Conservation (phyloP, 1,284 basidiomycete species). For the Pseudozyma flocculosa region DNA sequence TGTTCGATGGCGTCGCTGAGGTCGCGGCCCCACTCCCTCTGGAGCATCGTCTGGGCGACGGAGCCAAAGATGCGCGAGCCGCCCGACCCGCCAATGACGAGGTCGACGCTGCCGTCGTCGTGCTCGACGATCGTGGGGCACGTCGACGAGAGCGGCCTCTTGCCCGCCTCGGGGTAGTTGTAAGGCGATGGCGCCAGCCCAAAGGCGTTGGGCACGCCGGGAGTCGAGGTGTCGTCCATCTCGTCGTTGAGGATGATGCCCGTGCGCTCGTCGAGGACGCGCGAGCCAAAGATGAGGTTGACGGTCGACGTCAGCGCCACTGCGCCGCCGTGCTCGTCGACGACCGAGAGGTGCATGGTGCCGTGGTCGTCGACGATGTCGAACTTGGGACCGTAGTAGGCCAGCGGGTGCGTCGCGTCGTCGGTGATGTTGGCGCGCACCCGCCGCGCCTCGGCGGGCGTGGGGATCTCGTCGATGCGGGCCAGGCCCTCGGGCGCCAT, state of each 20-base stretch:
- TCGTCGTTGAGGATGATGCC: conserved; percentile 57
- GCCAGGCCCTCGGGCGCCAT: conserved; percentile 34
- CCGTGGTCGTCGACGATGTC: conserved; percentile 56
- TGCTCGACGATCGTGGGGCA: conserved; percentile 58
- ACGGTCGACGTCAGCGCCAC: conserved; percentile 61
- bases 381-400: conserved; percentile 59
- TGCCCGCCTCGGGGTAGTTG: conserved; percentile 59
- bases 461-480: conserved; percentile 18
- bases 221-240: conserved; percentile 61
- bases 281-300: conserved; percentile 59
- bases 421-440: conserved; percentile 55
- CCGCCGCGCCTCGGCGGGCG: conserved; percentile 40
- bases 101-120: conserved; percentile 51
- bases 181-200: conserved; percentile 53
- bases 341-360: conserved; percentile 59
- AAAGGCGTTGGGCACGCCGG: conserved; percentile 59
- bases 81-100: conserved; percentile 59
- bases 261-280: conserved; percentile 37
- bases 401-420: conserved; percentile 39
- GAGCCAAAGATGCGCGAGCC: conserved; percentile 66
- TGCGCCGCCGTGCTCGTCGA: conserved; percentile 58
- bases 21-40: conserved; percentile 79
- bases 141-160: conserved; percentile 59
- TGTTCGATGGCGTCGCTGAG: conserved; percentile 77
- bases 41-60: conserved; percentile 77